A percentile compares a stretch with the other conserved stretches of the same genome.
Evolutionary conservation across 768 basidiomycete genomes (phyloP).

Genomic region (Russula dissimulans): DNA sequence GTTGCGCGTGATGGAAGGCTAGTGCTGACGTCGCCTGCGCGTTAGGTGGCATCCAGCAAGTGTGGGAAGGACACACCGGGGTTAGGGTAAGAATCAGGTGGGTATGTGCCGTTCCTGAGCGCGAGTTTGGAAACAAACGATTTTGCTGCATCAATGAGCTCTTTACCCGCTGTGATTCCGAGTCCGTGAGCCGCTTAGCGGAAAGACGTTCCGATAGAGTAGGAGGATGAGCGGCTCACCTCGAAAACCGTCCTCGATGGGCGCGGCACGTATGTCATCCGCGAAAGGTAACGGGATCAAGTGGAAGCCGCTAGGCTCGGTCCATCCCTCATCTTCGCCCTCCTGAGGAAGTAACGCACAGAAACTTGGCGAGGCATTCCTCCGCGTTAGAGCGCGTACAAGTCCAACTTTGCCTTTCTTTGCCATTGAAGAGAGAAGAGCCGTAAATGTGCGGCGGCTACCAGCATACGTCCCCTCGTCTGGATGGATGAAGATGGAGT

Average conservation of each 20-base stretch:
- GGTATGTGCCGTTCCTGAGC: conserved; percentile 70
- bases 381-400: conserved; percentile 58
- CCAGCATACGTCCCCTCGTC: conserved; percentile 86
- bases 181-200: conserved; percentile 4
- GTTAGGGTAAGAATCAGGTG: conserved; percentile 86
- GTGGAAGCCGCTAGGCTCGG: conserved; percentile 86
- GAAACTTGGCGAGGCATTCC: conserved; percentile 68
- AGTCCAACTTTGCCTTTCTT: conserved; percentile 76
- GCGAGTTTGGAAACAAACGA: conserved; percentile 72
- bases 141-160: conserved; percentile 55
- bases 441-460: conserved; percentile 85
- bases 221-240: conserved; percentile 33
- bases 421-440: conserved; percentile 74
- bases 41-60: background rate
- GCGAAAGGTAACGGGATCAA: conserved; percentile 89
- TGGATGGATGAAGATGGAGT: conserved; percentile 86
- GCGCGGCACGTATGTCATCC: conserved; percentile 83
- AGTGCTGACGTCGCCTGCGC: conserved; percentile 42
- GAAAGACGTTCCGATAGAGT: background rate
- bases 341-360: conserved; percentile 83
- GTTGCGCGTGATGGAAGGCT: conserved; percentile 79
- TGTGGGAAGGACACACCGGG: conserved; percentile 47
- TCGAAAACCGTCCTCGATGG: conserved; percentile 53
- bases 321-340: conserved; percentile 59
- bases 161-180: conserved; percentile 47